phyloP scores from a whole-genome alignment of 495 filamentous ascomycete genomes.

The Aspergillus homomorphus region DNA sequence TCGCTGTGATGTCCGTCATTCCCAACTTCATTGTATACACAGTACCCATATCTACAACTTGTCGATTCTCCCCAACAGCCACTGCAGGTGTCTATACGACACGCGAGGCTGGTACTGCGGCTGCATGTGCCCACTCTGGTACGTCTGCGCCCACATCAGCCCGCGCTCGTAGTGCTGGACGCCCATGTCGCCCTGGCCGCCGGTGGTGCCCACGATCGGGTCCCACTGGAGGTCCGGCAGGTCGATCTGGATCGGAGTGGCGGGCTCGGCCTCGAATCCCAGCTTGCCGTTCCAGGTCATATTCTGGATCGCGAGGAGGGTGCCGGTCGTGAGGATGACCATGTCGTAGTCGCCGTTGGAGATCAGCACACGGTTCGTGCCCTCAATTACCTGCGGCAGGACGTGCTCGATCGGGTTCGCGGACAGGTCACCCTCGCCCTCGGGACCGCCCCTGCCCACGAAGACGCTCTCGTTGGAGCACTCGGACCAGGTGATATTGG shows the following conservation, averaged over 20 bases:
- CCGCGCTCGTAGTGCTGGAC: slow-evolving; percentile 66
- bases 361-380: slow-evolving; percentile 57
- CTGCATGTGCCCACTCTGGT: slow-evolving; percentile 62
- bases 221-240: slow-evolving; percentile 36
- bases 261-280: slow-evolving; percentile 52
- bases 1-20: no score
- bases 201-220: slow-evolving; percentile 21
- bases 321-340: slow-evolving; percentile 61
- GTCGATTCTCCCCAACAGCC: slow-evolving; percentile 54
- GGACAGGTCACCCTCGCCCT: slow-evolving; percentile 37
- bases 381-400: slow-evolving; percentile 60
- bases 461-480: slow-evolving; percentile 45
- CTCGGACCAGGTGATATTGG: slow-evolving; percentile 38
- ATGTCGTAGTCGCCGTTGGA: slow-evolving; percentile 59
- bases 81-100: slow-evolving; percentile 68
- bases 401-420: slow-evolving; percentile 47
- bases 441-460: slow-evolving; percentile 36
- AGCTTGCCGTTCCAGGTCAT: slow-evolving; percentile 65
- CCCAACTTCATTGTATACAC: no score
- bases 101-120: slow-evolving; percentile 64
- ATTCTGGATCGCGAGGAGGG: slow-evolving; percentile 61
- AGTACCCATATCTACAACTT: slow-evolving; percentile 5
- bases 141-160: slow-evolving; percentile 63
- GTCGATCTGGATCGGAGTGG: slow-evolving; percentile 35
- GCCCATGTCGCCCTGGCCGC: slow-evolving; percentile 57